Percentiles rank a stretch among this genome's conserved stretches.
Conservation (phyloP, 2,329 filamentous ascomycete species). For the Niveomyces coronatus region DNA sequence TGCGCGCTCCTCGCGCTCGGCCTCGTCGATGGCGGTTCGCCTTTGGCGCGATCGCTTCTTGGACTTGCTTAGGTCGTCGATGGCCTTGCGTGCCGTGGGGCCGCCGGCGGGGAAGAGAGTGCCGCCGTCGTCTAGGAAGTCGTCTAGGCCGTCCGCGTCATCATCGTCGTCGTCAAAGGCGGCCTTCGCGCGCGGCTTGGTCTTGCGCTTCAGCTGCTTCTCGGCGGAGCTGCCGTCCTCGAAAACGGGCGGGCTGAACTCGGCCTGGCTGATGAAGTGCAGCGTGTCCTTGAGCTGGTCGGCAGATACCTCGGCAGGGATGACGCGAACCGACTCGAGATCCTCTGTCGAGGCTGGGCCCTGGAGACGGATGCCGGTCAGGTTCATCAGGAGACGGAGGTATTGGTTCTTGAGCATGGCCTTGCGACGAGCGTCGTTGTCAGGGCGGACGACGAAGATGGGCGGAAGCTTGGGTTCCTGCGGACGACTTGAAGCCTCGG, state of each 20-base stretch:
- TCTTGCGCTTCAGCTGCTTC: conserved; percentile 68
- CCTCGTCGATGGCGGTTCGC: conserved; percentile 40
- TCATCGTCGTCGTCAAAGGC: conserved; percentile 68
- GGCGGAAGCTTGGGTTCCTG: conserved; percentile 21
- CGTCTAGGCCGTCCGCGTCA: conserved; percentile 48
- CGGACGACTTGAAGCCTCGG: conserved; percentile 18
- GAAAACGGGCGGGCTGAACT: conserved; percentile 68
- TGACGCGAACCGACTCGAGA: conserved; percentile 65
- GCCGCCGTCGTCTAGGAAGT: conserved; percentile 37
- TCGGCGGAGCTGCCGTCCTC: conserved; percentile 66
- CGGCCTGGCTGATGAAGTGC: conserved; percentile 65
- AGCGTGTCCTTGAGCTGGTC: conserved; percentile 56
- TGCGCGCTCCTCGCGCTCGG: conserved; percentile 55
- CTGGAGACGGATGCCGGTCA: conserved; percentile 58
- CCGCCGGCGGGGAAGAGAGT: conserved; percentile 59
- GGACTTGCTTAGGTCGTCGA: conserved; percentile 48
- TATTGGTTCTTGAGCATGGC: conserved; percentile 86
- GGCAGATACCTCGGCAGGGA: conserved; percentile 57
- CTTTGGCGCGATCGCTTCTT: conserved; percentile 36
- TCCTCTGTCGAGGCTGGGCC: conserved; percentile 53
- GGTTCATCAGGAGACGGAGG: conserved; percentile 71
- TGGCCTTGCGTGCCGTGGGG: conserved; percentile 45
- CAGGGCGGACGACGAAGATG: conserved; percentile 43
- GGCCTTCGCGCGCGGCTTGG: conserved; percentile 42
- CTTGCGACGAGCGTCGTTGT: conserved; percentile 54